Base-by-base conservation (phyloP, 257 asterid species). In the Plantago elongata region DNA sequence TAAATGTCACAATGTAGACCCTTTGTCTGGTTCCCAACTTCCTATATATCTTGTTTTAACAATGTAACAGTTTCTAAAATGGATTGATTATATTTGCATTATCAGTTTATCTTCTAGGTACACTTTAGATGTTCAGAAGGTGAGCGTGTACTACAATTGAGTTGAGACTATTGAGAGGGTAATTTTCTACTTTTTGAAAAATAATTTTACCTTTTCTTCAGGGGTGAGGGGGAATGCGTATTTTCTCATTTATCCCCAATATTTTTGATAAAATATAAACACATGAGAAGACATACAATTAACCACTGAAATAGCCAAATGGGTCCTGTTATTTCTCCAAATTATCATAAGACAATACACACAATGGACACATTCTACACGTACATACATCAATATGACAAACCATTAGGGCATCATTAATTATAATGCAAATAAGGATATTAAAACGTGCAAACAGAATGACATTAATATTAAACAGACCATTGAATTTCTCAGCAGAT, bases 401-500 rank as follows among this genome's bases (percentile, higher is more conserved):
- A 52, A 52, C 11, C 9, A 13, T 52, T 40, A 16, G 30, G 57
- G 8, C 40, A 34, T 34, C 40, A 22, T 22, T 34, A 34, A 34
- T 34, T 34, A 4, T 34, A 52, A 65, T 22, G 58, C 61, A 48
- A 34, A 34, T 7, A 37, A 57, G 29, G 18, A 48, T 48, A 48
- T 48, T 13, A 13, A 34, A 34, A 34, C 5, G 17, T 48, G 14
- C 54, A 49, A 49, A 49, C 54, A 2, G 5, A n/a, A 27, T 11
- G 37, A 61, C 13, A 18, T 22, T 58, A 40, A n/a, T 15, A 52
- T 52, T 52, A 22, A 22, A 22, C 27, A 22, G 27, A 22, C 27
- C 18, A 30, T 2, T 10, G 5, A 51, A 40, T 9, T 16, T 17
- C 47, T 75, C 69, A 81, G 29, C 76, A 75, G 45, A 65, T 63